These are phyloP conservation scores for Colletotrichum godetiae DNA, from an alignment of 2,329 filamentous ascomycete genomes.

Conservation along the genomic window DNA sequence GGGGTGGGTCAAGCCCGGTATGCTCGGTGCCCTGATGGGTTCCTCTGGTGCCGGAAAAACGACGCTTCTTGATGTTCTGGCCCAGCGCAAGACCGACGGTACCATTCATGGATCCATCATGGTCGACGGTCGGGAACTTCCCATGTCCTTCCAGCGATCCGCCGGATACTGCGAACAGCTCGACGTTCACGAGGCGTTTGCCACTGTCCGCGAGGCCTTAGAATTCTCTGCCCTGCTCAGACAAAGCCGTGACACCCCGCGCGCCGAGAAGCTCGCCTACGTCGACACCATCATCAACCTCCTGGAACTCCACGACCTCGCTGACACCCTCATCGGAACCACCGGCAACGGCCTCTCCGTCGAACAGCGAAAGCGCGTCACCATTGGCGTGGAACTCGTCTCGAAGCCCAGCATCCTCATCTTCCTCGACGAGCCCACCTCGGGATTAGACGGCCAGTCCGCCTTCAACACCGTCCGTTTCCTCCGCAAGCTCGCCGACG, in stretches of 20 bases:
- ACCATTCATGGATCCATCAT: constrained; percentile 80
- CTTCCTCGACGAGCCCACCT: constrained; percentile 73
- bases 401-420: constrained; percentile 70
- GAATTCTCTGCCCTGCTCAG: constrained; percentile 80
- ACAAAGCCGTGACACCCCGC: constrained; percentile 72
- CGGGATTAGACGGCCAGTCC: constrained; percentile 75
- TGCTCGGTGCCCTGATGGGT: constrained; percentile 83
- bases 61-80: constrained; percentile 84
- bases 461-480: constrained; percentile 75
- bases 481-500: constrained; percentile 72
- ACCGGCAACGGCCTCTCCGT: constrained; percentile 65
- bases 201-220: constrained; percentile 81
- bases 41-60: constrained; percentile 88
- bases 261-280: constrained; percentile 78
- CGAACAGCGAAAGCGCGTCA: constrained; percentile 66
- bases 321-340: constrained; percentile 59
- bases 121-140: constrained; percentile 78
- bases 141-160: constrained; percentile 81
- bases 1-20: constrained; percentile 84
- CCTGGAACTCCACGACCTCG: constrained; percentile 60
- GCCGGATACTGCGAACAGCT: constrained; percentile 86
- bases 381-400: constrained; percentile 71
- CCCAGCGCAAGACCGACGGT: constrained; percentile 82
- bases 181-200: constrained; percentile 79
- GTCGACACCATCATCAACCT: constrained; percentile 82